phyloP scores from a whole-genome alignment of 208 protist species.

The Wallacemonas sp. region DNA sequence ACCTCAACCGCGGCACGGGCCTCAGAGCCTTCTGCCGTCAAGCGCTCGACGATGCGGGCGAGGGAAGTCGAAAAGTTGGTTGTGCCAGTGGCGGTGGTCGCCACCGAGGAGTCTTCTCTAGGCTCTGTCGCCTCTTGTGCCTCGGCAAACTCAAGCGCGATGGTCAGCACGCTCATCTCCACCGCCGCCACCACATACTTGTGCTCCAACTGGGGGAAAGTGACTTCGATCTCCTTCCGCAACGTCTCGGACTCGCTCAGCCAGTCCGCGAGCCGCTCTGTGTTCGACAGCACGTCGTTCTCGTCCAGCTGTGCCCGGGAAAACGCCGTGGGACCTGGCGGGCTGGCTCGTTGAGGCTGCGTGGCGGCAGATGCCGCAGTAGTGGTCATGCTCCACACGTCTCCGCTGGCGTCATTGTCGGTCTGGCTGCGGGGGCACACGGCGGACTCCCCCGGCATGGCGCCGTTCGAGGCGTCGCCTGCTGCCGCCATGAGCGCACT shows the following conservation, averaged over 20 bases:
- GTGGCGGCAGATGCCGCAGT: background rate
- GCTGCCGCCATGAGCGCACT: background rate
- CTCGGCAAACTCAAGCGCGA: background rate
- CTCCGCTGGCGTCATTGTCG: background rate
- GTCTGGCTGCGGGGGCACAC: background rate
- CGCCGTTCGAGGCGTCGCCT: background rate
- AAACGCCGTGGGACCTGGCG: background rate
- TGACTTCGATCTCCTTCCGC: conserved; percentile 13
- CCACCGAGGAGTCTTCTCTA: too few species aligned
- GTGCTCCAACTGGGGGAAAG: conserved; percentile 16
- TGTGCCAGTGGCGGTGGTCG: background rate
- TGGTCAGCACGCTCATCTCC: background rate
- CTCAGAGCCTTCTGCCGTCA: background rate
- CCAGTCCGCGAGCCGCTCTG: conserved; percentile 22
- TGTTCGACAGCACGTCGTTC: conserved; percentile 3
- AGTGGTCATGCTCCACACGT: background rate
- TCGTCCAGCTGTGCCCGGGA: too few species aligned
- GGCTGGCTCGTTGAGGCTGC: background rate
- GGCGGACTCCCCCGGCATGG: background rate
- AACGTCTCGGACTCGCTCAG: conserved; percentile 4
- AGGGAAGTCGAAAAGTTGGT: background rate
- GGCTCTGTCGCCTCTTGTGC: too few species aligned
- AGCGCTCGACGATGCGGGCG: background rate
- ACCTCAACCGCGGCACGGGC: background rate
- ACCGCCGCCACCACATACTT: background rate